Evolutionary conservation across 2,329 filamentous ascomycete genomes (phyloP), one percentile per base, ranked within the genome.

Genomic region (Sporothrix pallida): DNA sequence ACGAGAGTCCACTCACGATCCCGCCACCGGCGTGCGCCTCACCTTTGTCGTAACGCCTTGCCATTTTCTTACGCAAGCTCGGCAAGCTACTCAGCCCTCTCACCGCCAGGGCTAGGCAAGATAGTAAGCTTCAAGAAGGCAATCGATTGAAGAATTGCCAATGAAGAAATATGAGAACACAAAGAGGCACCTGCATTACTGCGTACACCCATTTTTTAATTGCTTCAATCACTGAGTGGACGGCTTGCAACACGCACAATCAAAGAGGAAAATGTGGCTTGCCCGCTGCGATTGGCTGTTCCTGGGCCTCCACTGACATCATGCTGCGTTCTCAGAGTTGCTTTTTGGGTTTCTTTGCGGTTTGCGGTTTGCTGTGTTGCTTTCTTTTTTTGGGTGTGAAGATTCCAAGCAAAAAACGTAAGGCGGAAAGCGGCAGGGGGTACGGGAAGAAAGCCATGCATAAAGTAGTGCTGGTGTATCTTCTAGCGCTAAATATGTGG

Each of bases 291-390:
- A 72, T 72, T 72, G 71, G 71, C 71, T 67, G 60, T 56, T 37
- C 37, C 54, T 63, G 44, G 7, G 17, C 48, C 46, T n/a, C 60
- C 48, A 50, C 71, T 72, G 71, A 72, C 71, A 72, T 72, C 71
- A 72, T 72, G 48, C 48, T 20, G 60, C 56, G 50, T 31, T 17
- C 10, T 42, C 52, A 23, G 13, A 10, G 3, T 26, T 31, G 65
- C 65, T 68, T 65, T 65, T 26, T 71, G 31, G 31, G 31, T 37
- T 5, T 37, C 31, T 37, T 37, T 37, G 31, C 31, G 31, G 31
- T 37, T 37, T 37, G 31, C 31, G 31, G 31, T 37, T 37, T 7
- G 31, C 31, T 37, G 31, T 7, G 31, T 37, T 37, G 31, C 31
- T 37, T 37, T 37, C 31, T 37, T 37, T 37, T 37, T 37, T 37